Conservation (phyloP, 2,329 filamentous ascomycete genomes). For the Diaporthe sp. region DNA sequence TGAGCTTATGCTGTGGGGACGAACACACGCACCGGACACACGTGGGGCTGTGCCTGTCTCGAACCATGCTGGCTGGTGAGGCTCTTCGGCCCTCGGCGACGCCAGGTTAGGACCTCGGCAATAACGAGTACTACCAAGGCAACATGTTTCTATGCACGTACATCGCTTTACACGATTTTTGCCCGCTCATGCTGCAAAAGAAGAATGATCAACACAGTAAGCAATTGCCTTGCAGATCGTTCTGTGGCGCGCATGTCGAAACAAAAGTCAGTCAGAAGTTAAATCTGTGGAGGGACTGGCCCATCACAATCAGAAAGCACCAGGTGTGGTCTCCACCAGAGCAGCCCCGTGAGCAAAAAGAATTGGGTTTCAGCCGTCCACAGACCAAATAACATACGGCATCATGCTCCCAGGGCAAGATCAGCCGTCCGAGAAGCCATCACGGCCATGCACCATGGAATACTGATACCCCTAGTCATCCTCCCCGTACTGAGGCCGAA, state of each 20-base stretch:
- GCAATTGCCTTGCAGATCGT: not conserved
- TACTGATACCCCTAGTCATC: not conserved
- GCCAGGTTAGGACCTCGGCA: conserved; percentile 17
- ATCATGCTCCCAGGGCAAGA: not conserved
- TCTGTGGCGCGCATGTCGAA: not conserved
- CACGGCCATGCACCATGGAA: too few relatives aligned
- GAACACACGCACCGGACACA: not conserved
- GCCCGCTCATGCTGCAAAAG: fast-evolving
- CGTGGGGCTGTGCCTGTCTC: conserved; percentile 26
- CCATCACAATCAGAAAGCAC: not conserved
- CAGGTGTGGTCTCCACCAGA: not conserved
- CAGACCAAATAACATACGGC: not conserved
- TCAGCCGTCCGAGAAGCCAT: not conserved
- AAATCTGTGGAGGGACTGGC: not conserved
- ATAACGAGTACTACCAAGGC: not conserved
- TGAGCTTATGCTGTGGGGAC: conserved; percentile 22
- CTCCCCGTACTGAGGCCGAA: conserved; percentile 36
- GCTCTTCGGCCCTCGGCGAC: conserved; percentile 7
- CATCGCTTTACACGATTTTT: too few relatives aligned
- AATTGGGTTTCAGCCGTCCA: not conserved
- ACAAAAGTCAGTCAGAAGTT: not conserved
- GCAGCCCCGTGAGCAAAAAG: not conserved
- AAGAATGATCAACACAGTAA: not conserved
- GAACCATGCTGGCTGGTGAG: not conserved
- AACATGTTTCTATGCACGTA: not conserved